Evolutionary conservation across 768 basidiomycete species (phyloP).

Genomic region (Mycena rosella): DNA sequence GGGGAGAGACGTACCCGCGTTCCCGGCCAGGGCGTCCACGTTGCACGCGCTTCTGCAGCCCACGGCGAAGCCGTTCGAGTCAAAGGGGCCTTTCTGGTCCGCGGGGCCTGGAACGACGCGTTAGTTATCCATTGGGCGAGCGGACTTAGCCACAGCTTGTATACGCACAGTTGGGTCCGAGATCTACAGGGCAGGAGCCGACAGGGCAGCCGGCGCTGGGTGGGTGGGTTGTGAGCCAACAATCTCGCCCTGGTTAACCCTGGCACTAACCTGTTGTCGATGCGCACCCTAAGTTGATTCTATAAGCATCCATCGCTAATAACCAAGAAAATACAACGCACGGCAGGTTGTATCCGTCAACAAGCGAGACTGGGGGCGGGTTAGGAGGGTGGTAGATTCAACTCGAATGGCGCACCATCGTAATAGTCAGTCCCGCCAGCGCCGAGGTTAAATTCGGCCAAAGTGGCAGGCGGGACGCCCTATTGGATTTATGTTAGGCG

Average conservation of each 20-base stretch:
- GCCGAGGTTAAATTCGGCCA: slow-evolving; percentile 60
- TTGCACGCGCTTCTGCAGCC: slow-evolving; percentile 60
- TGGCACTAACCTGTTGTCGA: too few relatives aligned
- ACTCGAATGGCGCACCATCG: slow-evolving; percentile 28
- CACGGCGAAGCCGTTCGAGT: slow-evolving; percentile 46
- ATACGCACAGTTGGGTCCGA: slow-evolving; percentile 54
- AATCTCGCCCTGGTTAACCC: too few relatives aligned
- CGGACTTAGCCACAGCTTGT: too few relatives aligned
- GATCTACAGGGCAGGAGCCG: slow-evolving; percentile 60
- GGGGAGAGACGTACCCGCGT: slow-evolving; percentile 55
- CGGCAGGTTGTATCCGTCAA: slow-evolving; percentile 64
- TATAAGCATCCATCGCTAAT: background rate
- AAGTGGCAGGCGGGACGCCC: slow-evolving; percentile 61
- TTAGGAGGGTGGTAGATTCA: background rate
- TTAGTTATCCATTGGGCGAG: background rate
- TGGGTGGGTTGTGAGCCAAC: too few relatives aligned
- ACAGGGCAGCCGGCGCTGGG: slow-evolving; percentile 52
- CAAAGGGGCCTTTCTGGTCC: slow-evolving; percentile 41
- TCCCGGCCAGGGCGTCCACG: slow-evolving; percentile 51
- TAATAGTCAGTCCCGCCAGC: slow-evolving; percentile 46
- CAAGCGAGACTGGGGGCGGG: slow-evolving; percentile 52
- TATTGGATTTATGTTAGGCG: background rate
- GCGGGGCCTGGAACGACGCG: slow-evolving; percentile 33
- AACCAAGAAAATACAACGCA: slow-evolving; percentile 30
- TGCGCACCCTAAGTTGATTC: slow-evolving; percentile 48